Evolutionary conservation across 352 stramenopile species (phyloP).

Genomic region (Pythium pectinolyticum): DNA sequence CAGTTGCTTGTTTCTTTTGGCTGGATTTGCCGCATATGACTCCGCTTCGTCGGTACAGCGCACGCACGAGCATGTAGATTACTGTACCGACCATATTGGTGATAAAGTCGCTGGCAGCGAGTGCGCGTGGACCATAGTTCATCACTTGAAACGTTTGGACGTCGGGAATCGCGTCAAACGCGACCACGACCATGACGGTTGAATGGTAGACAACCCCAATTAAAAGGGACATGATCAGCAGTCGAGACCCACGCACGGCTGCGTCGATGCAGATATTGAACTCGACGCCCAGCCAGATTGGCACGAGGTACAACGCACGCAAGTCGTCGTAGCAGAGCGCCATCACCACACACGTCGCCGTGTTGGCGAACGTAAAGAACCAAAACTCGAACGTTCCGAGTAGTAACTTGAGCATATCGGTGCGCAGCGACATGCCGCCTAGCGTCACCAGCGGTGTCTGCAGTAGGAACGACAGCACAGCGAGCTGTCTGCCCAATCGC

Average conservation of each 20-base stretch:
- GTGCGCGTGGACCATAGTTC: slow-evolving; percentile 10
- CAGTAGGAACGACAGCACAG: neutral
- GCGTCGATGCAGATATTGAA: slow-evolving; percentile 26
- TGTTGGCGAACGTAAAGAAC: slow-evolving; percentile 27
- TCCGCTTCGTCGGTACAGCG: slow-evolving; percentile 17
- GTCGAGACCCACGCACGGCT: slow-evolving; percentile 4
- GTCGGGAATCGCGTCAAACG: neutral
- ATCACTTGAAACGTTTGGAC: slow-evolving; percentile 15
- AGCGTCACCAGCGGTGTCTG: slow-evolving; percentile 1
- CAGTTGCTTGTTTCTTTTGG: neutral
- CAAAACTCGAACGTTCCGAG: slow-evolving; percentile 16
- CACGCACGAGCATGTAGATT: slow-evolving; percentile 14
- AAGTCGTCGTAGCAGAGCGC: slow-evolving; percentile 8
- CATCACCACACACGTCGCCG: slow-evolving; percentile 12
- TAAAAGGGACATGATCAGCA: slow-evolving; percentile 1
- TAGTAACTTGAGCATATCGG: slow-evolving; percentile 12
- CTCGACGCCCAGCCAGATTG: slow-evolving; percentile 20
- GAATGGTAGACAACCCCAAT: slow-evolving; percentile 11
- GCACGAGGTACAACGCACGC: slow-evolving; percentile 1
- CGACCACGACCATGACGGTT: slow-evolving; percentile 1
- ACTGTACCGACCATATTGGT: slow-evolving; percentile 10
- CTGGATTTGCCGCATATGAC: neutral
- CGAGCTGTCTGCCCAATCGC: neutral
- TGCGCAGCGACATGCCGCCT: neutral
- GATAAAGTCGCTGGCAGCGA: slow-evolving; percentile 19